Conservation (phyloP, 176 grass and related monocot species). For the Aegilops umbellulata region DNA sequence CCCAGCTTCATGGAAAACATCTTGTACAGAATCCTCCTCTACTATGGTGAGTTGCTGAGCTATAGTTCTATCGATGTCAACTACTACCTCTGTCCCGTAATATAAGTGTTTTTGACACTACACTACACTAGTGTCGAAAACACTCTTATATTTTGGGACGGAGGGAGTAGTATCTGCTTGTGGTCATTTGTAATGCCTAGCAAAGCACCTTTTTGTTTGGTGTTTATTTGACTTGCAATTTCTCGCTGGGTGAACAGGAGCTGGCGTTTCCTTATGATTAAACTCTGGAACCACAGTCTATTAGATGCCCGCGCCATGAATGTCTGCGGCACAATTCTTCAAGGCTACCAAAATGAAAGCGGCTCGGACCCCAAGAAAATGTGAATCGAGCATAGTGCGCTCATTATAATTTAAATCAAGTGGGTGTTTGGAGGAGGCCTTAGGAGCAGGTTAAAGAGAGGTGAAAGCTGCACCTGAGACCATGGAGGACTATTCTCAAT, state of each 20-base stretch:
- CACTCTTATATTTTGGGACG: no score
- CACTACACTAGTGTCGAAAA: no score
- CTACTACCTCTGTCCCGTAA: neutral
- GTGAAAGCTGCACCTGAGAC: neutral
- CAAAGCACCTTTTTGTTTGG: neutral
- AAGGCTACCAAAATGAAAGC: conserved; percentile 55
- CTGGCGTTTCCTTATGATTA: conserved; percentile 93
- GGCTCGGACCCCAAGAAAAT: conserved; percentile 39
- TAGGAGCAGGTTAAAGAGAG: neutral
- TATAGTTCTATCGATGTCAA: neutral
- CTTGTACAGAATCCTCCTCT: conserved; percentile 67
- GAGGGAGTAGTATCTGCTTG: neutral
- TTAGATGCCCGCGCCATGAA: conserved; percentile 83
- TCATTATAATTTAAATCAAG: neutral
- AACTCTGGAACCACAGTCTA: conserved; percentile 96
- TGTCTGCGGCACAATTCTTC: conserved; percentile 67
- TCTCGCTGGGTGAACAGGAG: conserved; percentile 45
- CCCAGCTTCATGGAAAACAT: conserved; percentile 62
- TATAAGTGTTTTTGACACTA: no score
- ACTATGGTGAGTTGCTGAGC: conserved; percentile 46
- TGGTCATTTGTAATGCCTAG: neutral
- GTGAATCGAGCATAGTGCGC: neutral
- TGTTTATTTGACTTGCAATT: conserved; percentile 14
- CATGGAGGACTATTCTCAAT: neutral
- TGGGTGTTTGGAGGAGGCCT: neutral